phyloP scores from a whole-genome alignment of 345 rosid genomes.

The Rubroshorea leprosula region DNA sequence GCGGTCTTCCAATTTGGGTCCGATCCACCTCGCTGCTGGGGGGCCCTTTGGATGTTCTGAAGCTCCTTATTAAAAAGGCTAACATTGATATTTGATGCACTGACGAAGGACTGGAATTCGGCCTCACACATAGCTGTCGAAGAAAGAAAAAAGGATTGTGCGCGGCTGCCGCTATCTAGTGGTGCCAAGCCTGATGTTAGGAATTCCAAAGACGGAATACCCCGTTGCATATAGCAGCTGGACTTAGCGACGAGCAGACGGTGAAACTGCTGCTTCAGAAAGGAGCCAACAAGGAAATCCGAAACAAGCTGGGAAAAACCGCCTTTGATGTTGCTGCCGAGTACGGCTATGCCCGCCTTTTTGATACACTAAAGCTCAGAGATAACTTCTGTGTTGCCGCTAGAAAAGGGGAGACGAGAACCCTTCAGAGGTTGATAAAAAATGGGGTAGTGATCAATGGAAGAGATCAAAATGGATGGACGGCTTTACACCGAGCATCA shows the following conservation, averaged over 20 bases:
- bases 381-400: slow-evolving; percentile 45
- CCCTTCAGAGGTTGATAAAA: slow-evolving; percentile 32
- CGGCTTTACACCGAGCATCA: slow-evolving; percentile 54
- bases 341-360: slow-evolving; percentile 39
- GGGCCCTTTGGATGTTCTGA: slow-evolving; percentile 44
- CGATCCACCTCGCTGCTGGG: slow-evolving; percentile 44
- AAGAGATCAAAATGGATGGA: slow-evolving; percentile 61
- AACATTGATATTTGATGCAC: slow-evolving; percentile 29
- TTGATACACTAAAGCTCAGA: slow-evolving; percentile 45
- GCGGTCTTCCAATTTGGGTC: slow-evolving; percentile 41
- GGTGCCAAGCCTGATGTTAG: slow-evolving; percentile 33
- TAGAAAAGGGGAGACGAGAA: slow-evolving; percentile 44
- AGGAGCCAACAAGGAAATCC: slow-evolving; percentile 44
- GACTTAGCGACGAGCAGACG: slow-evolving; percentile 45
- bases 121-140: slow-evolving; percentile 49
- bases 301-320: slow-evolving; percentile 39
- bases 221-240: slow-evolving; percentile 45
- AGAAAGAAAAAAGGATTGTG: slow-evolving; percentile 39
- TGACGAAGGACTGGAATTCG: slow-evolving; percentile 43
- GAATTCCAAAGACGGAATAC: slow-evolving; percentile 37
- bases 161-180: slow-evolving; percentile 35
- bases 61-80: slow-evolving; percentile 51
- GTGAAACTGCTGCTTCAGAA: slow-evolving; percentile 42
- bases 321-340: slow-evolving; percentile 52
- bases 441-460: slow-evolving; percentile 48